Evolutionary conservation across 2,329 filamentous ascomycete genomes (phyloP).

Genomic region (Teratosphaeria pseudoeucalypti): DNA sequence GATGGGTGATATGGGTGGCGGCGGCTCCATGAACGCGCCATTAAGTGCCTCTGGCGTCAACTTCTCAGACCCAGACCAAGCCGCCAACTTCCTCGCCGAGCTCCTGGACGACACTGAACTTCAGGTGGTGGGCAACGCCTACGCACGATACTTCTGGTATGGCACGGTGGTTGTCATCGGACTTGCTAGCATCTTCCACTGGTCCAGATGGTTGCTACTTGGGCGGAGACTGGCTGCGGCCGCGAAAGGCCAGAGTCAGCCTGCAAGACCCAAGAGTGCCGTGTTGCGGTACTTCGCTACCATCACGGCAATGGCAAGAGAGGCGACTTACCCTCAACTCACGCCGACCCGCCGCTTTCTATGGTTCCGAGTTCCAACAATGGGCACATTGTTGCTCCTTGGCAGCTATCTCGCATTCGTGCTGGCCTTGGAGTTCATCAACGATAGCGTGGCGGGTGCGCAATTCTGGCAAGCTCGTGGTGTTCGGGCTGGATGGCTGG

Average conservation of each 20-base stretch:
- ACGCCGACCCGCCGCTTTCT: constrained; percentile 11
- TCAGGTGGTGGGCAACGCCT: constrained; percentile 26
- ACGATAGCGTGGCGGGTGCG: constrained; percentile 14
- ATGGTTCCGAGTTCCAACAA: constrained; percentile 16
- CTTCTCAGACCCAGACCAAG: constrained; percentile 28
- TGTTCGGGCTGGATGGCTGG: constrained; percentile 27
- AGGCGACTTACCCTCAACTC: constrained; percentile 26
- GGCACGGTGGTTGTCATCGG: constrained; percentile 27
- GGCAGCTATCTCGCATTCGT: constrained; percentile 17
- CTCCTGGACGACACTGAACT: constrained; percentile 29
- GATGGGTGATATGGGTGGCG: constrained; percentile 12
- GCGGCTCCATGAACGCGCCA: constrained; percentile 10
- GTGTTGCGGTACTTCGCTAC: constrained; percentile 19
- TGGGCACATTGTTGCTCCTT: constrained; percentile 16
- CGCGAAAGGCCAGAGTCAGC: constrained; percentile 20
- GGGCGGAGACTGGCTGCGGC: constrained; percentile 27
- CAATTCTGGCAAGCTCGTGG: constrained; percentile 20
- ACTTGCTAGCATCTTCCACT: constrained; percentile 23
- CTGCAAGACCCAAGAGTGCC: constrained; percentile 23
- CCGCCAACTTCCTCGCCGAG: constrained; percentile 25
- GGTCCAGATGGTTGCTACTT: constrained; percentile 17
- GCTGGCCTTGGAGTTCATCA: constrained; percentile 18
- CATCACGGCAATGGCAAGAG: constrained; percentile 25
- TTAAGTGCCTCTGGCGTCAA: constrained; percentile 27
- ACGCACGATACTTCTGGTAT: constrained; percentile 32